These are phyloP conservation scores for Solanum appendiculatum DNA, from an alignment of 257 asterid genomes.

Conservation along the genomic window DNA sequence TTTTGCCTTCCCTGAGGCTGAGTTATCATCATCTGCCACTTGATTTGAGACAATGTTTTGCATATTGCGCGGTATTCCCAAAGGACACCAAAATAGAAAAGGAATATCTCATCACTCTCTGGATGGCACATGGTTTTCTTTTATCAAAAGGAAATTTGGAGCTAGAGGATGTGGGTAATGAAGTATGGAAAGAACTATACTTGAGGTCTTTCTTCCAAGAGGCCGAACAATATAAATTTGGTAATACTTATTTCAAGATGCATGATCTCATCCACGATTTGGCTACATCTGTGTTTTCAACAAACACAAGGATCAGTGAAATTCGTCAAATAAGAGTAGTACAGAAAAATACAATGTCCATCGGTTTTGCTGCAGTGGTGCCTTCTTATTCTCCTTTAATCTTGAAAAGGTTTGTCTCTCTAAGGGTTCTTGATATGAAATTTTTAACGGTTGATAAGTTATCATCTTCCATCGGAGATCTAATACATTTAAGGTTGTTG, in stretches of 20 bases:
- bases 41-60: slow-evolving; percentile 15
- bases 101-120: background rate
- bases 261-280: slow-evolving; percentile 17
- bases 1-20: slow-evolving; percentile 12
- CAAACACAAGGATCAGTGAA: background rate
- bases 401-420: background rate
- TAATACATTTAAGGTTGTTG: background rate
- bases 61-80: slow-evolving; percentile 16
- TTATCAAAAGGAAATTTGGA: background rate
- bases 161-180: slow-evolving; percentile 10
- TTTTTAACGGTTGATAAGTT: background rate
- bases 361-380: background rate
- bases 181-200: slow-evolving; percentile 12
- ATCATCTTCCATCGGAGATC: background rate
- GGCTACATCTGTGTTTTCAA: background rate
- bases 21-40: slow-evolving; percentile 23
- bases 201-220: slow-evolving; percentile 5
- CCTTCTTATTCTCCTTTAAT: background rate
- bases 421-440: background rate
- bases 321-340: background rate
- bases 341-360: background rate
- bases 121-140: slow-evolving; percentile 18
- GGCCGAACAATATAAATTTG: background rate
- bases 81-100: background rate
- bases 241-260: background rate